Conservation (phyloP, 352 stramenopile genomes). For the Globisporangium parvum region DNA sequence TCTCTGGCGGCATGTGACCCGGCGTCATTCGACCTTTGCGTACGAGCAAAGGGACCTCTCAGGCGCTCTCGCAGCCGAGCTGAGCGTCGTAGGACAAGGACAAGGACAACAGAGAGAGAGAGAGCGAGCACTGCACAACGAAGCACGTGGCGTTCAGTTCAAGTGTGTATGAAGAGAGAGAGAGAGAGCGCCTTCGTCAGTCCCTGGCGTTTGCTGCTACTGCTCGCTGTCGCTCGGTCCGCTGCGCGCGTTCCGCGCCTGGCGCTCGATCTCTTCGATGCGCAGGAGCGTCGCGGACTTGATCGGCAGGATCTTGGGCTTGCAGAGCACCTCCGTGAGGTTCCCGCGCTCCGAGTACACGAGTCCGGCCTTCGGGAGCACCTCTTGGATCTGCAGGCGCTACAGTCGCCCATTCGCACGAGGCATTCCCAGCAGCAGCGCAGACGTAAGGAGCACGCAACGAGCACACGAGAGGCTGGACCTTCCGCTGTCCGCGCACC, state of each 20-base stretch:
- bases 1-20: slow-evolving; percentile 67
- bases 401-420: slow-evolving; percentile 14
- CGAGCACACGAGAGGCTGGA: not conserved
- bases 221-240: slow-evolving; percentile 4
- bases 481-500: not conserved
- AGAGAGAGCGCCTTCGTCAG: not conserved
- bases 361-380: slow-evolving; percentile 82
- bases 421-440: not conserved
- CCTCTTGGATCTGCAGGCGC: slow-evolving; percentile 76
- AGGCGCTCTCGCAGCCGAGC: not conserved
- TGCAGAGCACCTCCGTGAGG: slow-evolving; percentile 82
- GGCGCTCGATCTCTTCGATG: slow-evolving; percentile 84
- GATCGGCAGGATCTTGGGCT: slow-evolving; percentile 88
- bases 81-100: not conserved
- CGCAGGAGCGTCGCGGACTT: slow-evolving; percentile 80
- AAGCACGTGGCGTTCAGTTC: not conserved
- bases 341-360: slow-evolving; percentile 88
- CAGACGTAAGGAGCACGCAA: not conserved
- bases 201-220: not conserved
- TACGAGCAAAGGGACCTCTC: not conserved
- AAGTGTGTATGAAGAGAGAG: not conserved
- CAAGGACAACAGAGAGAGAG: not conserved
- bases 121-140: not conserved
- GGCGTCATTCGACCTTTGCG: not conserved
- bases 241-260: slow-evolving; percentile 34